These are phyloP conservation scores for Ilyonectria robusta DNA, from an alignment of 2,329 filamentous ascomycete genomes.

Conservation along the genomic window DNA sequence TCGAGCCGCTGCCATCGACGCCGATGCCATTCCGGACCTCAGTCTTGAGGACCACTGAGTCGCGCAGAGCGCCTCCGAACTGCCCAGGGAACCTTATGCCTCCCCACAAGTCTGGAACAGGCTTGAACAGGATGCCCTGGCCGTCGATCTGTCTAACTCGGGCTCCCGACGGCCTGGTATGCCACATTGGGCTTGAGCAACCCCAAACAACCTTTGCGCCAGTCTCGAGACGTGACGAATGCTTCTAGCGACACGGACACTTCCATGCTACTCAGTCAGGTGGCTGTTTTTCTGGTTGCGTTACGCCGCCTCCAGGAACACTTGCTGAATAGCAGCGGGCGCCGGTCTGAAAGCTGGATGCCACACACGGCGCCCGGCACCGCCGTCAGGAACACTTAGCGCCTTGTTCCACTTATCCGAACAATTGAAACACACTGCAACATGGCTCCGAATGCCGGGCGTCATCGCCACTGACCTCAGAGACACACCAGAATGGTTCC, in stretches of 20 bases:
- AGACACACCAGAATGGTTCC: constrained; percentile 1
- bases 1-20: not conserved
- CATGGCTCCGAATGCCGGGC: not conserved
- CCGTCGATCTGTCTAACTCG: not conserved
- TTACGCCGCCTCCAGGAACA: not conserved
- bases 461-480: not conserved
- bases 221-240: not conserved
- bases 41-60: not conserved
- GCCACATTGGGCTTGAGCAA: not conserved
- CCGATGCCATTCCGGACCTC: not conserved
- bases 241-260: not conserved
- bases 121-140: not conserved
- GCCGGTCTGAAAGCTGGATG: constrained; percentile 1
- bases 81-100: constrained; percentile 19
- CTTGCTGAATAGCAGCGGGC: not conserved
- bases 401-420: constrained; percentile 22
- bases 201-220: constrained; percentile 17
- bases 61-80: constrained; percentile 1
- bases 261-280: not conserved
- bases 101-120: constrained; percentile 16
- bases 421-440: constrained; percentile 14
- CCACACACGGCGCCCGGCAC: constrained; percentile 10
- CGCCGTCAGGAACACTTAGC: not conserved
- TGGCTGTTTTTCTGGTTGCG: not conserved
- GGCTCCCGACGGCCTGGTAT: not conserved